Evolutionary conservation across 139 green algal species (phyloP), one percentile per base, ranked within the genome.

Genomic region (Raphidocelis subcapitata): DNA sequence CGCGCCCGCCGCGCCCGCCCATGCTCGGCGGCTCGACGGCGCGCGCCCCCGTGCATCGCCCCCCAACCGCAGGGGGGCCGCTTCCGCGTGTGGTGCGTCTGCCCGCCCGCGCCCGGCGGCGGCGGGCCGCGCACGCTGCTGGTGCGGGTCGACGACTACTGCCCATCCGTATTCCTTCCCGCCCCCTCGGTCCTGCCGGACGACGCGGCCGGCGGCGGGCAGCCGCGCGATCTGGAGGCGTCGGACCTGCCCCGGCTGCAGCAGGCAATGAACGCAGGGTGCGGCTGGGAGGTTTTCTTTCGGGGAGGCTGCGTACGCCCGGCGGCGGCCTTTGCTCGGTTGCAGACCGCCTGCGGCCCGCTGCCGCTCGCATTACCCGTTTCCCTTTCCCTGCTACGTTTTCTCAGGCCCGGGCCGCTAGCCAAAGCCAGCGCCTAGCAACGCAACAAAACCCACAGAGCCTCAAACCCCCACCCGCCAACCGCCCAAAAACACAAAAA

Each of bases 91-190:
- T 74, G 67, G 67, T 56, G 36, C 2, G 10, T 31, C 59, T n/a
- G 29, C 15, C 20, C 26, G 4, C 2, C 2, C 12, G 46, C 18
- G 1, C 56, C 4, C 14, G 49, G 23, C 37, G 2, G 61, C 46
- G 29, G 59, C 10, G 59, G 31, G 36, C 65, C 33, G 31, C 54
- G 15, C 1, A n/a, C 44, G 33, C 32, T 31, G 5, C 46, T 24
- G 15, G 26, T 44, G 0, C 52, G 81, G 73, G 61, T 65, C 8
- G 8, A 70, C 3, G 56, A 82, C 55, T 82, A 78, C 67, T 41
- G 67, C 20, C 72, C 72, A 5, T 65, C 61, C 33, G 1, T 77
- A 2, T 71, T 59, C 49, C 28, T 77, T 0, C 26, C 72, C 2
- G n/a, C 62, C 1, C 62, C 72, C 2, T 12, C 12, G 41, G 41